Conservation (phyloP, 2,329 filamentous ascomycete species). For the Aspergillus proliferans region DNA sequence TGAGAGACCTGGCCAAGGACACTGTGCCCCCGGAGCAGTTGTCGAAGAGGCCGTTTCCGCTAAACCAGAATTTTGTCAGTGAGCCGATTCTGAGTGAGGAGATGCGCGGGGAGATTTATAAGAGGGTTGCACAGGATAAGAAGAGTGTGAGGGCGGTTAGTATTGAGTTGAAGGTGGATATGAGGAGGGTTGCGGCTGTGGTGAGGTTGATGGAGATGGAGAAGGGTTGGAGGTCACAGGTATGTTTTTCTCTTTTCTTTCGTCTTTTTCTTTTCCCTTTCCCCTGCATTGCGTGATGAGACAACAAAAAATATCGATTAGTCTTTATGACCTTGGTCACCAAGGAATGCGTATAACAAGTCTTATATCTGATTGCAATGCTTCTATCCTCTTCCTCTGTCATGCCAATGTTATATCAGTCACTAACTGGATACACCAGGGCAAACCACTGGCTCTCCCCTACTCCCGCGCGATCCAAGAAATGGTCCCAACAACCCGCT, state of each 20-base stretch:
- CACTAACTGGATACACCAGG: conserved; percentile 37
- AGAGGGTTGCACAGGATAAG: conserved; percentile 58
- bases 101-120: conserved; percentile 67
- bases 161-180: conserved; percentile 69
- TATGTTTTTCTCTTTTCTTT: conserved; percentile 44
- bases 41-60: conserved; percentile 59
- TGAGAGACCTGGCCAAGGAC: conserved; percentile 3
- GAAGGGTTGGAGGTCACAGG: conserved; percentile 67
- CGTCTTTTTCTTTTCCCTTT: conserved; percentile 2
- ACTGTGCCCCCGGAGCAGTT: conserved; percentile 1
- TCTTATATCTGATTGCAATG: conserved; percentile 36
- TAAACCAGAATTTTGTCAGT: conserved; percentile 65
- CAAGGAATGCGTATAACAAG: conserved; percentile 56
- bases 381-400: conserved; percentile 5
- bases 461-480: conserved; percentile 69
- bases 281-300: conserved; percentile 53
- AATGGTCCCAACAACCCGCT: conserved; percentile 70
- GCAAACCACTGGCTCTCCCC: conserved; percentile 66
- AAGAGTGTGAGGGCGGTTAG: conserved; percentile 70
- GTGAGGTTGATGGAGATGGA: conserved; percentile 81
- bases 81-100: conserved; percentile 67
- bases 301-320: conserved; percentile 84
- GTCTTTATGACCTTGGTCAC: conserved; percentile 85
- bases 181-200: conserved; percentile 77
- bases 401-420: conserved; percentile 5